Evolutionary conservation across 805 yeast species (phyloP), one percentile per base, ranked within the genome.

Genomic region (Maudiozyma barnettii): DNA sequence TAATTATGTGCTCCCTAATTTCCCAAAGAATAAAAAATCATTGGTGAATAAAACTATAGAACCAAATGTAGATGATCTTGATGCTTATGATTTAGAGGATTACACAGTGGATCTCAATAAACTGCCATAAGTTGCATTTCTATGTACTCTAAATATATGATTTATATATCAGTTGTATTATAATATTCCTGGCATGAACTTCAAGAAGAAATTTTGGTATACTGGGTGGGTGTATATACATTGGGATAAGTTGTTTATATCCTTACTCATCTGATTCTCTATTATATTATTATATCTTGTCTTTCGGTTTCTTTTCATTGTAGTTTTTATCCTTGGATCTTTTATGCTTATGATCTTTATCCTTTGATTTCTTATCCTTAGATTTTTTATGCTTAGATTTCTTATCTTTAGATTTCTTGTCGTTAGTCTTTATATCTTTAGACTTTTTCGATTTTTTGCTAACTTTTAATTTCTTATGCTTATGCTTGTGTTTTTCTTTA

Each of bases 321-420:
- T 9, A 19, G 49, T 56, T 52, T 54, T 54, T 54, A 51, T 59
- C 54, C 53, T 63, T 55, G 41, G 55, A 54, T 48, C 59, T 54
- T 54, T 59, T 55, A 8, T 61, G 58, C 55, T 58, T 59, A 30
- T 65, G 63, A 47, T 59, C 56, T 47, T 49, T 45, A n/a, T 36
- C 51, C 51, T 52, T 48, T 37, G 43, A 51, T 33, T 44, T 58
- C 58, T 40, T 56, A 50, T 54, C 45, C 51, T 61, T 52, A 48
- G 20, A 5, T 13, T 57, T 51, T 21, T 44, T 39, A 14, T 21
- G 12, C 64, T 66, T 55, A 2, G 40, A 37, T 23, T 63, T 37
- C 23, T 21, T 37, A 21, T 35, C 38, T 6, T 69, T 46, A 65
- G 60, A 39, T 47, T 49, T 52, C 44, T 53, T 54, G 16, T 54